A percentile compares a stretch with the other conserved stretches of the same genome.
These are phyloP conservation scores for Colletotrichum liaoningense DNA, from an alignment of 2,329 filamentous ascomycete species.

Conservation along the genomic window DNA sequence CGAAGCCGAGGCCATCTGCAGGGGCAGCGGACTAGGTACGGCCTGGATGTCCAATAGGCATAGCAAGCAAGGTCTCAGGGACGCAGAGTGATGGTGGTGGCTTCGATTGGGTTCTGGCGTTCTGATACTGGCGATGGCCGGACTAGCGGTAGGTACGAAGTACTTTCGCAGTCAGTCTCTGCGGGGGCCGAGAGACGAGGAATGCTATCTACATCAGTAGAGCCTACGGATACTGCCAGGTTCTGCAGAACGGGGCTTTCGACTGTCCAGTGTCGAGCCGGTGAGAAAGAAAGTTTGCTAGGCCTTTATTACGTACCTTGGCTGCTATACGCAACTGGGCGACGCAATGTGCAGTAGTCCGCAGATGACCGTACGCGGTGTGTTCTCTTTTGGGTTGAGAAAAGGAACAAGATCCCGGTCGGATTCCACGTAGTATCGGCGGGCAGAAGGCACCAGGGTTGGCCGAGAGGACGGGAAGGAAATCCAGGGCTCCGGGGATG, in stretches of 20 bases:
- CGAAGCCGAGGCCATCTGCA: constrained; percentile 31
- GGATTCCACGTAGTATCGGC: constrained; percentile 1
- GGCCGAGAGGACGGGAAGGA: constrained; percentile 13
- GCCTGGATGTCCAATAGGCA: neutral
- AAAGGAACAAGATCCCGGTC: constrained; percentile 11
- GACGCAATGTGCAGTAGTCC: neutral
- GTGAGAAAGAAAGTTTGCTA: constrained; percentile 25
- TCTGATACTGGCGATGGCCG: neutral
- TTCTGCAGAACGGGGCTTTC: constrained; percentile 20
- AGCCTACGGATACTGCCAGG: neutral
- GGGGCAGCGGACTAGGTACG: constrained; percentile 6
- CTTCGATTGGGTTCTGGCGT: neutral
- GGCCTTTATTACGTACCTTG: constrained; percentile 6
- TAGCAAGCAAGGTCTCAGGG: neutral
- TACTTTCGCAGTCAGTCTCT: neutral
- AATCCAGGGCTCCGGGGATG: constrained; percentile 20
- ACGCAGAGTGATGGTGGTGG: neutral
- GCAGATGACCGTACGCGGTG: neutral
- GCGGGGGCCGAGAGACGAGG: neutral
- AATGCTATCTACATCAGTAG: too few relatives aligned
- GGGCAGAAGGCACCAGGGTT: neutral
- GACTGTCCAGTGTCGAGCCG: neutral
- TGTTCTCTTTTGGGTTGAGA: neutral
- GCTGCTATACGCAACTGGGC: neutral
- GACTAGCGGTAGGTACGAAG: neutral